Evolutionary conservation across 2,329 filamentous ascomycete species (phyloP), one percentile per base, ranked within the genome.

Genomic region (Monilinia aucupariae): DNA sequence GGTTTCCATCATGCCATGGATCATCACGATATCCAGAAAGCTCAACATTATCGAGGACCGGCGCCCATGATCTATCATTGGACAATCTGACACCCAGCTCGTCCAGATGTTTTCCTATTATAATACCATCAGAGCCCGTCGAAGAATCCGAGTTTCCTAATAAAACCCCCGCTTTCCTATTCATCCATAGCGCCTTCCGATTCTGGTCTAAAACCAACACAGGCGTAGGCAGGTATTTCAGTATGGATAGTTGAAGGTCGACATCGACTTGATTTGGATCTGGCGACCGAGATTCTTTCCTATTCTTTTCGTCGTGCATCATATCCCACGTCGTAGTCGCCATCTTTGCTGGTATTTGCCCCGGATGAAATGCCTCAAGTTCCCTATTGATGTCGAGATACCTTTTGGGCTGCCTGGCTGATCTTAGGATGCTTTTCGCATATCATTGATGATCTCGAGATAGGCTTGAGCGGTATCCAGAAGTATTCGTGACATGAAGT

Each of bases 191-290:
- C 6, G 56, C 27, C 20, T 50, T 66, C 27, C 62, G 59, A 20
- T 52, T 22, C n/a, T 65, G 59, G 17, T 68, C 67, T 8, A 71
- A 52, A 12, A 68, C 64, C 12, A 71, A 45, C 22, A 69, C 63
- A 9, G 68, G 68, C 3, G 65, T 67, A 13, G 66, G 69, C 4
- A 70, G 47, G 30, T 64, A 41, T 48, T 63, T 64, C 8, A 71
- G 65, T 47, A 66, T 65, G 20, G 67, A 62, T 8, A 70, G 51
- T 59, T 70, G 66, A 15, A 71, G 49, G 32, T 69, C 65, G 25
- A 68, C 62, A 41, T 48, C n/a, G 17, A 7, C 41, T 13, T 17
- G 41, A 12, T 20, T 45, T 13, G 22, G 8, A 30, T 20, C 50
- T 30, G 30, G 50, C 39, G 30, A 55, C 10, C 20, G 20, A 10